phyloP scores from a whole-genome alignment of 164 flowering plant genomes.

The grape (Vitis vinifera) region DNA sequence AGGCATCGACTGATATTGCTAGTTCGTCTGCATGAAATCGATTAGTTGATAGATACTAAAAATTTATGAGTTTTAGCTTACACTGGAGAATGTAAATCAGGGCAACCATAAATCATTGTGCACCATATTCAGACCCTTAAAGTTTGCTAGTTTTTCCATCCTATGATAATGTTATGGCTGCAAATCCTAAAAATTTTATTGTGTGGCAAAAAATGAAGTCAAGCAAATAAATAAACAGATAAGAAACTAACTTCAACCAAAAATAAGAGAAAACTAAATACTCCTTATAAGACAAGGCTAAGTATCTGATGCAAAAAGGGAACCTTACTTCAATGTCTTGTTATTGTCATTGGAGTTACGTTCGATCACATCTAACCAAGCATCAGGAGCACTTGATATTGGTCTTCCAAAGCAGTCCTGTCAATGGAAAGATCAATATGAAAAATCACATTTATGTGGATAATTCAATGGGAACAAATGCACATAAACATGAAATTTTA shows the following conservation, averaged over 20 bases:
- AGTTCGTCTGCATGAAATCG: slow-evolving; percentile 67
- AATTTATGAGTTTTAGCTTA: no score
- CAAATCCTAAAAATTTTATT: no score
- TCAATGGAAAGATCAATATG: background rate
- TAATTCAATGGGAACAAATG: no score
- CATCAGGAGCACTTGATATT: slow-evolving; percentile 95
- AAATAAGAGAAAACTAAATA: background rate
- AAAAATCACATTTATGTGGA: no score
- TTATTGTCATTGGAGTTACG: slow-evolving; percentile 84
- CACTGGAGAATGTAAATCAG: no score
- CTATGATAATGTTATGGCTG: no score
- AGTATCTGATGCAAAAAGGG: no score
- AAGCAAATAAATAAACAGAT: background rate
- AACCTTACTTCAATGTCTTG: slow-evolving; percentile 70
- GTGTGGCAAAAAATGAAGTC: background rate
- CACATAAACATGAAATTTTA: no score
- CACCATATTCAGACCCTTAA: no score
- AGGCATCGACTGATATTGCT: slow-evolving; percentile 60
- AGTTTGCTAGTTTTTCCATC: no score
- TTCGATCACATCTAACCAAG: slow-evolving; percentile 96
- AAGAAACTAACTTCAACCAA: background rate
- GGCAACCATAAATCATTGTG: no score
- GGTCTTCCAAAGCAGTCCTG: slow-evolving; percentile 98
- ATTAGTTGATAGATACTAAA: no score
- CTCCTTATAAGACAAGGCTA: slow-evolving; percentile 11